Conservation (phyloP, 257 asterid species). For the Rhazya stricta region DNA sequence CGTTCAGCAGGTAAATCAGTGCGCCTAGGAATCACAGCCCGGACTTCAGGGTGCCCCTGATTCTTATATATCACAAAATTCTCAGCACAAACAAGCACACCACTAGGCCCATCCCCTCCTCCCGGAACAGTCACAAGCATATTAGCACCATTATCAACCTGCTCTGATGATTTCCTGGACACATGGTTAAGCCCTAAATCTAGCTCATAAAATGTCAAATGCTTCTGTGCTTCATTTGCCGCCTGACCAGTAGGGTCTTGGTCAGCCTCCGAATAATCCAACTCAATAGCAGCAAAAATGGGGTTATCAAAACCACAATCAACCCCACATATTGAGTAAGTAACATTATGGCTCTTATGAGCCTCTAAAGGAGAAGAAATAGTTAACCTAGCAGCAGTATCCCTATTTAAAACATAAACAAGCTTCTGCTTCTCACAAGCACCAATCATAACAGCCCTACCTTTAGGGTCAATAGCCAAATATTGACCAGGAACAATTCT, state of each 20-base stretch:
- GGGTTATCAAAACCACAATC: conserved; percentile 99
- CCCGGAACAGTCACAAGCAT: conserved; percentile 97
- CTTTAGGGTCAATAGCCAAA: conserved; percentile 93
- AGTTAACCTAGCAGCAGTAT: conserved; percentile 91
- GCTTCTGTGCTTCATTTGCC: conserved; percentile 85
- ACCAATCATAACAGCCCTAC: conserved; percentile 97
- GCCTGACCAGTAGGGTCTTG: conserved; percentile 98
- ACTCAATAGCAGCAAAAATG: conserved; percentile 87
- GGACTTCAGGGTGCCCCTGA: conserved; percentile 87
- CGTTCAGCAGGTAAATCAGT: conserved; percentile 95
- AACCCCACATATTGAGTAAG: conserved; percentile 79
- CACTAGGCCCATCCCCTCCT: conserved; percentile 99
- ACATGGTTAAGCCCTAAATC: conserved; percentile 98
- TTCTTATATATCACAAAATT: conserved; percentile 95
- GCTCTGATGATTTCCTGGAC: conserved; percentile 95
- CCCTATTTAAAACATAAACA: conserved; percentile 95
- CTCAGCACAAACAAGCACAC: conserved; percentile 97
- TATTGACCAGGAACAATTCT: conserved; percentile 96
- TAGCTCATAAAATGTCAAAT: conserved; percentile 84
- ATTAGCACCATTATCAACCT: conserved; percentile 97
- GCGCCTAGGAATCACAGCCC: conserved; percentile 96
- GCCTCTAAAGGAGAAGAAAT: conserved; percentile 96
- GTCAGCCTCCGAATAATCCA: conserved; percentile 94
- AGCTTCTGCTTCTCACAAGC: conserved; percentile 98
- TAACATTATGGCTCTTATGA: conserved; percentile 85